Evolutionary conservation across 2,329 filamentous ascomycete species (phyloP).

Genomic region (Drechslerella coelobrocha): DNA sequence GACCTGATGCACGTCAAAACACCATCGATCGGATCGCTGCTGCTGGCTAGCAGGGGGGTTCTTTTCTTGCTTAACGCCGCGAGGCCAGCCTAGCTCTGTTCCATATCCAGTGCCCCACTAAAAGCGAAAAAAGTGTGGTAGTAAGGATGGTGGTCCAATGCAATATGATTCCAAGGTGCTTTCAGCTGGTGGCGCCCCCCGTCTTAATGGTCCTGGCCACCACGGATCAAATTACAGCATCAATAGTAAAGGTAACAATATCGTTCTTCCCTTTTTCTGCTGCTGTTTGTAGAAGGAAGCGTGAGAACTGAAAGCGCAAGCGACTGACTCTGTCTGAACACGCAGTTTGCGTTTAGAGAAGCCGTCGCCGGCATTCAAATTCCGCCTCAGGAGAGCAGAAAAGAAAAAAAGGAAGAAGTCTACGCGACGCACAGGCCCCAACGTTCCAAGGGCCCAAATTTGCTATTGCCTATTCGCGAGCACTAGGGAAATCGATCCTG

Average conservation of each 20-base stretch:
- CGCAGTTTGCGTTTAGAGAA: not conserved
- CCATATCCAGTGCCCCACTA: not conserved
- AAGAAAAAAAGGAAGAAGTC: too few relatives aligned
- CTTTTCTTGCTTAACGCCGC: slow-evolving; percentile 48
- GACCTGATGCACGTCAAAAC: slow-evolving; percentile 43
- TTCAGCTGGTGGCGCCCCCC: slow-evolving; percentile 45
- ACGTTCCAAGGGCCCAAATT: too few relatives aligned
- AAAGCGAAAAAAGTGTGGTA: not conserved
- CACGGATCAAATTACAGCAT: slow-evolving; percentile 40
- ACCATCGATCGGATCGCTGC: slow-evolving; percentile 30
- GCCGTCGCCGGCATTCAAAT: not conserved
- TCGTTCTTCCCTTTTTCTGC: not conserved
- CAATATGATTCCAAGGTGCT: not conserved
- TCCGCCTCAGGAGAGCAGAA: slow-evolving; percentile 1
- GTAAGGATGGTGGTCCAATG: slow-evolving; percentile 7
- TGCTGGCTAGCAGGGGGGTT: slow-evolving; percentile 20
- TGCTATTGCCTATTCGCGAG: too few relatives aligned
- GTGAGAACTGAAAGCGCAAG: not conserved
- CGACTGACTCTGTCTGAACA: not conserved
- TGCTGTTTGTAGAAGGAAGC: slow-evolving; percentile 2
- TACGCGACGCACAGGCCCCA: too few relatives aligned
- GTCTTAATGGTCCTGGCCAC: slow-evolving; percentile 17
- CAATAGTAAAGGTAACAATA: not conserved
- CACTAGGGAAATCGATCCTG: not conserved
- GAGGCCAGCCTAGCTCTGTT: not conserved